Base-by-base conservation (phyloP, 2,329 filamentous ascomycete species). In the Mariannaea elegans region DNA sequence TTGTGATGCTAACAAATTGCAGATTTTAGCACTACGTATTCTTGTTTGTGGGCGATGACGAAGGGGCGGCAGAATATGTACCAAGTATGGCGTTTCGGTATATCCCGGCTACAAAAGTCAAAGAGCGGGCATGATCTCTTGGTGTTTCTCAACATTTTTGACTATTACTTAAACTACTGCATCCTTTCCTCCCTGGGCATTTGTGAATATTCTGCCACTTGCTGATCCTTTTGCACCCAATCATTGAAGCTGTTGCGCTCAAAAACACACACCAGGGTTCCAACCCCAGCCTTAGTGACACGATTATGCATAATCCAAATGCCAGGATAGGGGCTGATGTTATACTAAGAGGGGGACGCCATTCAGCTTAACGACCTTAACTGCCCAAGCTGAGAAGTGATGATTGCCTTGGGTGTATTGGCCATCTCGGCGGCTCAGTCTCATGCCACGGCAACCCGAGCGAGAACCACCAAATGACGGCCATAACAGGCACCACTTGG, bases 21-120 rank as follows among this genome's bases (percentile, higher is more conserved):
- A 78, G 76, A 67, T 78, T 78, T 70, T 78, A 68, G 75, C 61
- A 61, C 58, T n/a, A 38, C 18, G 45, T 32, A 1, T 39, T 44
- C 39, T 31, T 44, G 41, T 50, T 47, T 61, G 62, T 61, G 39
- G 38, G 12, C 19, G 38, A 42, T 21, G 13, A 58, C 32, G 32
- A 36, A 57, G 47, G 50, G 62, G 66, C 60, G 63, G 65, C 58
- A 70, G 63, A 71, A 52, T 60, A 71, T 71, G 69, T 66, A 71
- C 54, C 60, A 71, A 70, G 69, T 64, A 70, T 59, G 69, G 69
- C 69, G 69, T 71, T 71, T 65, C 61, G 67, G 67, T 71, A 68
- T 70, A 70, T 70, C 67, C 69, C 65, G 69, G 69, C 69, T 44
- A 44, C 32, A 71, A 68, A 68, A 68, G 66, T 68, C 68, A 60